Percentiles rank a stretch among this genome's conserved stretches.
Conservation (phyloP, 2,329 filamentous ascomycete species). For the Diaporthe sp. region DNA sequence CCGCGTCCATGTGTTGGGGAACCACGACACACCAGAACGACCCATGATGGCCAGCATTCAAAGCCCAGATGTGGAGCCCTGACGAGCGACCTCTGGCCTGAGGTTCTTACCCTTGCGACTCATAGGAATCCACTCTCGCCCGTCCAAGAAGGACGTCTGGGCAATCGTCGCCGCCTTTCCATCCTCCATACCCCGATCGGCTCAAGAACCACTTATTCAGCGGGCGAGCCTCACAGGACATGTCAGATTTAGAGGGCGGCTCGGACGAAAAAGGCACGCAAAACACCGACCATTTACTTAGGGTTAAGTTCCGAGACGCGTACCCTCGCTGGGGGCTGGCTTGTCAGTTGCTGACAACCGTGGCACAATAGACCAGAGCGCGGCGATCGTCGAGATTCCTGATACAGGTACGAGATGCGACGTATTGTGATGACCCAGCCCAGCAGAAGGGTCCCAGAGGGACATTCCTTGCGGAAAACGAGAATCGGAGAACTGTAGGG, state of each 20-base stretch:
- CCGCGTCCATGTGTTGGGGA: slow-evolving; percentile 42
- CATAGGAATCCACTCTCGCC: slow-evolving; percentile 76
- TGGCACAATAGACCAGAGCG: slow-evolving; percentile 57
- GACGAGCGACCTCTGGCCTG: slow-evolving; percentile 80
- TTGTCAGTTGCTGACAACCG: slow-evolving; percentile 54
- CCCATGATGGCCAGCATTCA: slow-evolving; percentile 61
- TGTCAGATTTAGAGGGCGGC: slow-evolving; percentile 72
- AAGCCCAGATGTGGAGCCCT: slow-evolving; percentile 74
- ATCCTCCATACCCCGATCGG: slow-evolving; percentile 53
- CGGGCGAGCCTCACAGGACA: slow-evolving; percentile 51
- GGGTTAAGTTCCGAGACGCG: slow-evolving; percentile 95
- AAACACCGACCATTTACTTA: slow-evolving; percentile 84
- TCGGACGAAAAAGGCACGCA: slow-evolving; percentile 78
- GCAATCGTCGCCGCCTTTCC: slow-evolving; percentile 65
- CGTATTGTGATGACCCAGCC: slow-evolving; percentile 60
- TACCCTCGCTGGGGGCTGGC: slow-evolving; percentile 67
- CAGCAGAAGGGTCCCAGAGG: slow-evolving; percentile 57
- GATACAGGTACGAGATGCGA: slow-evolving; percentile 73
- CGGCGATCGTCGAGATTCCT: slow-evolving; percentile 63
- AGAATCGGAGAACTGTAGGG: slow-evolving; percentile 83
- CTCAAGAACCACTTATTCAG: slow-evolving; percentile 64
- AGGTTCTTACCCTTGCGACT: slow-evolving; percentile 81
- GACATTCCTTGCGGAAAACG: slow-evolving; percentile 79
- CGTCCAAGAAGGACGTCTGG: slow-evolving; percentile 67
- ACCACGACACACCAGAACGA: slow-evolving; percentile 45